phyloP scores from a whole-genome alignment of 2,329 filamentous ascomycete genomes.

The Ophiostoma novo-ulmi region DNA sequence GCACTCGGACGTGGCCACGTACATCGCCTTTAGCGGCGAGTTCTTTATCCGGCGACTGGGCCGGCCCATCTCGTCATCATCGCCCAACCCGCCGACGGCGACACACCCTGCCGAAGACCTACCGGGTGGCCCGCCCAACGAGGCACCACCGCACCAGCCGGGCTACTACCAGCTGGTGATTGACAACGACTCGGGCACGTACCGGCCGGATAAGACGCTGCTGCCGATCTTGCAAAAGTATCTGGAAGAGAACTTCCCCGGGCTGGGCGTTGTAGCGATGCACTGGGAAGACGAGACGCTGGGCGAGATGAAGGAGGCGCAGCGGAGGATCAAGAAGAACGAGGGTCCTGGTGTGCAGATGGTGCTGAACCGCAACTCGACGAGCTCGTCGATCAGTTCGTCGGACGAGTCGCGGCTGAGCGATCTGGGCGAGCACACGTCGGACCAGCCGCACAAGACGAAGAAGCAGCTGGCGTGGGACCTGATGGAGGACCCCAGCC shows the following conservation, averaged over 20 bases:
- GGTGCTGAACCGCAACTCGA: constrained; percentile 53
- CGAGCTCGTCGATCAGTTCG: constrained; percentile 47
- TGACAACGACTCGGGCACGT: constrained; percentile 93
- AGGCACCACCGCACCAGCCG: constrained; percentile 43
- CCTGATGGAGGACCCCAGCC: constrained; percentile 46
- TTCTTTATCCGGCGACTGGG: constrained; percentile 76
- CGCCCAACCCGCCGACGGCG: constrained; percentile 40
- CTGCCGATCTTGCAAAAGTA: constrained; percentile 68
- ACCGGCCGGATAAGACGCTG: constrained; percentile 74
- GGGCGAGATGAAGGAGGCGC: constrained; percentile 67
- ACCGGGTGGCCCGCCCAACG: constrained; percentile 43
- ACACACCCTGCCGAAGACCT: constrained; percentile 50
- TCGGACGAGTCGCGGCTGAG: constrained; percentile 48
- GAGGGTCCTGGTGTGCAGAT: constrained; percentile 47
- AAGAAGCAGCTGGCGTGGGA: constrained; percentile 51
- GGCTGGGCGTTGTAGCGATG: constrained; percentile 66
- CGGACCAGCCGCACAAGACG: constrained; percentile 34
- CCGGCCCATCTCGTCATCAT: constrained; percentile 42
- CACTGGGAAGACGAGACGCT: constrained; percentile 76
- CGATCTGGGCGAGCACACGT: constrained; percentile 13
- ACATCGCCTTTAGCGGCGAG: constrained; percentile 87
- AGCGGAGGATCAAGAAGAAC: constrained; percentile 67
- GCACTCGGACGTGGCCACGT: constrained; percentile 87
- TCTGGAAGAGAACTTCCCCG: constrained; percentile 67
- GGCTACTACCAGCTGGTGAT: constrained; percentile 77